Percentiles rank a stretch among this genome's conserved stretches.
phyloP scores from a whole-genome alignment of 768 basidiomycete genomes.

The Kwoniella shandongensis region DNA sequence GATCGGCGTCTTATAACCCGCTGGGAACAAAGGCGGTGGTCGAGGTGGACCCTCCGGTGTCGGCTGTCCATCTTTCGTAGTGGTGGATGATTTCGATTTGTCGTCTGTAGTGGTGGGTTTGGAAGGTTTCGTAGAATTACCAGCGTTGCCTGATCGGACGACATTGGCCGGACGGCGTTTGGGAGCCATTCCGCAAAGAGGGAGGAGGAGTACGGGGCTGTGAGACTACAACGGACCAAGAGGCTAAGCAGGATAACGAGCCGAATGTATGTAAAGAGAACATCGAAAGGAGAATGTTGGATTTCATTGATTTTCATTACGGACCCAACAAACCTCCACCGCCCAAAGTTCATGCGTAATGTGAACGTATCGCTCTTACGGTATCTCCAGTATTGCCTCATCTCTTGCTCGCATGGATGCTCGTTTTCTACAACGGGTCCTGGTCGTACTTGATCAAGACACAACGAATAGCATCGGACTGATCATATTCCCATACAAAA shows the following conservation, averaged over 20 bases:
- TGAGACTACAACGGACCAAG: no score
- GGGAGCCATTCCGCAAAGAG: slow-evolving; percentile 42
- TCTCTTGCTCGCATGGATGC: no score
- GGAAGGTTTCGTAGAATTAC: slow-evolving; percentile 69
- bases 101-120: slow-evolving; percentile 38
- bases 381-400: no score
- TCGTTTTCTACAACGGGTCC: no score
- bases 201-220: neutral
- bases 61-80: slow-evolving; percentile 3
- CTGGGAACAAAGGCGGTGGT: slow-evolving; percentile 67
- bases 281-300: neutral
- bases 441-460: no score
- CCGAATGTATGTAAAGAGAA: no score
- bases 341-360: neutral
- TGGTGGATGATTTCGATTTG: slow-evolving; percentile 47
- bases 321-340: neutral
- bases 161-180: slow-evolving; percentile 66
- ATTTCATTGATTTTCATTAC: neutral
- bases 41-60: slow-evolving; percentile 35
- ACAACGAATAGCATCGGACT: no score
- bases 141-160: slow-evolving; percentile 85
- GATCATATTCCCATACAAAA: no score
- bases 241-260: no score
- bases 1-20: slow-evolving; percentile 80
- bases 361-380: no score